These are phyloP conservation scores for Berkeleyomyces basicola DNA, from an alignment of 2,329 filamentous ascomycete genomes.

Conservation along the genomic window DNA sequence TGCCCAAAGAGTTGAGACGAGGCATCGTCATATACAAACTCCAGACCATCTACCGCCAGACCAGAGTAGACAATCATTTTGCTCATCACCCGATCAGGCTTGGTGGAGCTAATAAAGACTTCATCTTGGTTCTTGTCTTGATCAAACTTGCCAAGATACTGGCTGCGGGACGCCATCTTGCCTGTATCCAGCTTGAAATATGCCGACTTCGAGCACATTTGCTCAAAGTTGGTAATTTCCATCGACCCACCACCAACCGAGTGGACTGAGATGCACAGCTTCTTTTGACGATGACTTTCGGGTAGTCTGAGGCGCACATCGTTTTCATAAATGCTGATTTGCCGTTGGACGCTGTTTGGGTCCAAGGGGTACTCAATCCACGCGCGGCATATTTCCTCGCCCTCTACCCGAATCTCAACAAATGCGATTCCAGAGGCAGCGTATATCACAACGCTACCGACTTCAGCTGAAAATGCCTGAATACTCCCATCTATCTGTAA, in stretches of 20 bases:
- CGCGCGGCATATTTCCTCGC: constrained; percentile 61
- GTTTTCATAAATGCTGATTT: constrained; percentile 57
- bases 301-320: constrained; percentile 57
- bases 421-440: constrained; percentile 71
- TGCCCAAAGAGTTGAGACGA: constrained; percentile 78
- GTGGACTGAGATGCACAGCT: constrained; percentile 56
- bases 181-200: constrained; percentile 54
- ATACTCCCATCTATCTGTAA: constrained; percentile 54
- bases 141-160: constrained; percentile 54
- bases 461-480: constrained; percentile 73
- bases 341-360: constrained; percentile 46
- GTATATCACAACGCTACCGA: constrained; percentile 57
- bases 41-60: constrained; percentile 62
- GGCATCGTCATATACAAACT: constrained; percentile 83
- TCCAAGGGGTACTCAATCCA: constrained; percentile 67
- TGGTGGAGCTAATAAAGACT: constrained; percentile 52
- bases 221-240: constrained; percentile 59
- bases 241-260: constrained; percentile 59
- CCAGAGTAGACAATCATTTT: constrained; percentile 65
- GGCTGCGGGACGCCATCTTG: constrained; percentile 59
- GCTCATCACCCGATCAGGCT: constrained; percentile 56
- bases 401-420: constrained; percentile 64
- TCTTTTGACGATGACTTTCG: constrained; percentile 53
- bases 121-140: constrained; percentile 58
- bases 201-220: constrained; percentile 54